Evolutionary conservation across 257 asterid genomes (phyloP), one percentile per base, ranked within the genome.

Genomic region (Capsicum pubescens): DNA sequence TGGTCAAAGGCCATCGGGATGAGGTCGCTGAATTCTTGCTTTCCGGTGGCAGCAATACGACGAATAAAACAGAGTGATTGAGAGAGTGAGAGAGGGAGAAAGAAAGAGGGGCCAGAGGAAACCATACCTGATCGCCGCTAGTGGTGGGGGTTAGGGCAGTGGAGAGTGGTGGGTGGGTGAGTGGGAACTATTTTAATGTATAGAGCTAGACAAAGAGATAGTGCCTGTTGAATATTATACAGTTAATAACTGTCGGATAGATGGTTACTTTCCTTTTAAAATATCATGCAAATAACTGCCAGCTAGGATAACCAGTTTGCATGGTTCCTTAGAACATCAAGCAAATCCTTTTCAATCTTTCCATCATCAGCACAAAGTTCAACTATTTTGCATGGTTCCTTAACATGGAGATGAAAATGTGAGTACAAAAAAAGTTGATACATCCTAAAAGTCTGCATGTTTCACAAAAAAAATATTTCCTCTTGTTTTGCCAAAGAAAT

Each of bases 391-490:
- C 52, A 76, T 52, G 21, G 46, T 7, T 32, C 13, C 60, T 11
- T 52, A 26, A 76, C 59, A 76, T 13, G 61, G 81, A 13, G 21
- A 16, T 21, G 61, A 21, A 74, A 50, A 52, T 52, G 63, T 14
- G 58, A 50, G 17, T 52, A 52, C n/a, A 54, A 74, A 19, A 74
- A 14, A 13, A 74, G 81, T 50, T 50, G 60, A 50, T 7, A 26
- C 46, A 74, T 50, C 61, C 81, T 50, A 74, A 74, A 74, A 12
- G 61, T 74, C 39, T 74, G 12, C 9, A 50, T 50, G 81, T 74
- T 74, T 36, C n/a, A n/a, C n/a, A n/a, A n/a, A n/a, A n/a, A n/a
- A n/a, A 46, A 74, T 19, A 13, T 21, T 13, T 74, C 61, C 59
- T 56, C 81, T 0, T 50, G 61, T 74, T 21, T 21, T 74, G 17